Conservation (phyloP, 345 rosid genomes). For the Boechera retrofracta region DNA sequence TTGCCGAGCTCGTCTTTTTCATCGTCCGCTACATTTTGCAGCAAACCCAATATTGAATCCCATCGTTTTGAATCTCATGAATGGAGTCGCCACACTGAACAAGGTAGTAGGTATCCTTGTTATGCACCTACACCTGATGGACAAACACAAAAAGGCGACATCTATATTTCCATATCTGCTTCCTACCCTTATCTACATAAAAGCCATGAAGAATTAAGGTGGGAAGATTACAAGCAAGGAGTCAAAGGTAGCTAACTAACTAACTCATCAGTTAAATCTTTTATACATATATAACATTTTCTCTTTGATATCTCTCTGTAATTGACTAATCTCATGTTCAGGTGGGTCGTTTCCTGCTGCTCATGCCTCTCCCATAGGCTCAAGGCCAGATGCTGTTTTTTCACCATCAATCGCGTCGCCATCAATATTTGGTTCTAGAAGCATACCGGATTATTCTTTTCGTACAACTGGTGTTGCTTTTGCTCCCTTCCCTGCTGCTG, state of each 20-base stretch:
- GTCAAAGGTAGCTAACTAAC: slow-evolving; percentile 29
- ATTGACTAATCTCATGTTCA: slow-evolving; percentile 12
- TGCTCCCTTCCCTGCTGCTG: background rate
- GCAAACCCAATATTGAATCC: background rate
- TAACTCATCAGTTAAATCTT: background rate
- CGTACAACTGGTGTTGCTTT: background rate
- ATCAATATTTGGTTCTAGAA: slow-evolving; percentile 1
- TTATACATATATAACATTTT: slow-evolving; percentile 14
- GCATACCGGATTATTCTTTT: background rate
- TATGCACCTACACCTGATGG: slow-evolving; percentile 26
- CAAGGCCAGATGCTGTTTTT: background rate
- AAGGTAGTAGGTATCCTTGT: slow-evolving; percentile 14
- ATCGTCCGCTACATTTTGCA: background rate
- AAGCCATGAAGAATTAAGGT: slow-evolving; percentile 28
- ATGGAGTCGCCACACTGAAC: background rate
- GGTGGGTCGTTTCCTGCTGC: background rate
- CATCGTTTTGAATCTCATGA: background rate
- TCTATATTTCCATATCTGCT: slow-evolving; percentile 29
- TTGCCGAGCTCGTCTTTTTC: background rate
- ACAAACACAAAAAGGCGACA: background rate
- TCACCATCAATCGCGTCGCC: background rate
- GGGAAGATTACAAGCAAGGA: slow-evolving; percentile 19
- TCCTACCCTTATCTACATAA: background rate
- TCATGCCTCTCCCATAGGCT: background rate
- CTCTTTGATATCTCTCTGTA: slow-evolving; percentile 12